Evolutionary conservation across 2,329 filamentous ascomycete species (phyloP).

Genomic region (Pezicula neosporulosa): DNA sequence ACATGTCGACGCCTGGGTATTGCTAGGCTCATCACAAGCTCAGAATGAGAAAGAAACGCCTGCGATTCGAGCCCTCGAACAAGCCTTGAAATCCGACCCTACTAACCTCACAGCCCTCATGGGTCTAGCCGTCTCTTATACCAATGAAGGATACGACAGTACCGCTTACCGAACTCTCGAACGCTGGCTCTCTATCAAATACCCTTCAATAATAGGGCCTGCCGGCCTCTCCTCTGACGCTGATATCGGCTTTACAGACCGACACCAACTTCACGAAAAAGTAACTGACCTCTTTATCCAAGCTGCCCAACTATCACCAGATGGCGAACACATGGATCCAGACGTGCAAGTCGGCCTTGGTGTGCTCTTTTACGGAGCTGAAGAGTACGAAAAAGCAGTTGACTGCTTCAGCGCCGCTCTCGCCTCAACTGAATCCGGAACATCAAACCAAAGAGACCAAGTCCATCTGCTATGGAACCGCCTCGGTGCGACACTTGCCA

Average conservation of each 20-base stretch:
- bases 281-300: slow-evolving; percentile 89
- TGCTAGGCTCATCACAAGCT: slow-evolving; percentile 86
- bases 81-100: slow-evolving; percentile 83
- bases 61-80: slow-evolving; percentile 89
- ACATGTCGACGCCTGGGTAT: slow-evolving; percentile 91
- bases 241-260: slow-evolving; percentile 94
- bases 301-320: slow-evolving; percentile 86
- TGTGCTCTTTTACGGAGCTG: slow-evolving; percentile 94
- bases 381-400: slow-evolving; percentile 97
- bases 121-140: slow-evolving; percentile 94
- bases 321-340: slow-evolving; percentile 94
- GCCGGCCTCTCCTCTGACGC: slow-evolving; percentile 65
- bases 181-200: slow-evolving; percentile 94
- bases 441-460: slow-evolving; percentile 79
- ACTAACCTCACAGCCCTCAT: slow-evolving; percentile 87
- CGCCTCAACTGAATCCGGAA: slow-evolving; percentile 78
- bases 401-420: slow-evolving; percentile 96
- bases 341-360: slow-evolving; percentile 97
- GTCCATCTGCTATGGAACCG: slow-evolving; percentile 96
- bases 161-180: slow-evolving; percentile 95
- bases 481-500: slow-evolving; percentile 91
- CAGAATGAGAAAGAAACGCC: slow-evolving; percentile 99
- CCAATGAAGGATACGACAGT: slow-evolving; percentile 97
- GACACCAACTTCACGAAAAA: slow-evolving; percentile 81
- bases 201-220: slow-evolving; percentile 75